Evolutionary conservation across 768 basidiomycete species (phyloP), one percentile per base, ranked within the genome.

Genomic region (Mycena rosella): DNA sequence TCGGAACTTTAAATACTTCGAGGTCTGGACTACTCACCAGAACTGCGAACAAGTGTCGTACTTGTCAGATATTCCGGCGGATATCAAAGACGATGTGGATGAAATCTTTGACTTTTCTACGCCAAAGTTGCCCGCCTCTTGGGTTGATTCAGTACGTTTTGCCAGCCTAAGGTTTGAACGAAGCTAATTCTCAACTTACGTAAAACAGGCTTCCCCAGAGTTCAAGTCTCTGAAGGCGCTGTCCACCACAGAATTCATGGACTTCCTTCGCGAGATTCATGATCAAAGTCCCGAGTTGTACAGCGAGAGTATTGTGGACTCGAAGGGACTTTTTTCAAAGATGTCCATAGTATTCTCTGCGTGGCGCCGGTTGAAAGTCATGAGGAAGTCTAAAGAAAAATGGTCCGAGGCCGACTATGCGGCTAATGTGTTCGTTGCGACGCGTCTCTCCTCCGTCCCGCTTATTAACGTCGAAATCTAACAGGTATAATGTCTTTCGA

Each of bases 361-460:
- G 18, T 88, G 86, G 86, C 77, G 79, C 29, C 79, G 78, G 40
- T 76, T 87, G 9, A 72, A 74, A 11, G 76, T 74, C 60, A 86
- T 88, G 84, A 80, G 75, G n/a, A 74, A 74, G 7, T 80, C 81
- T 7, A 80, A 80, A 22, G 83, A 86, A 58, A 86, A 79, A 71
- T 84, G 81, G 77, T 86, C 85, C 3, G 87, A 89, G 68, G 85
- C 87, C 1, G 88, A 88, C 67, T 87, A 81, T 63, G 86, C 81
- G 18, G 81, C 83, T n/a, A 85, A 85, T 55, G 86, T 88, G 86
- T 89, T 74, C 54, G 86, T 75, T 18, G 13, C 18, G 9, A 40
- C 24, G 22, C n/a, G n/a, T n/a, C n/a, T 34, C 56, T 24, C 32
- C 32, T 26, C 4, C 51, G 30, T 38, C 14, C 47, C 22, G 45